These are phyloP conservation scores for Plantago elongata DNA, from an alignment of 257 asterid species.

Conservation along the genomic window DNA sequence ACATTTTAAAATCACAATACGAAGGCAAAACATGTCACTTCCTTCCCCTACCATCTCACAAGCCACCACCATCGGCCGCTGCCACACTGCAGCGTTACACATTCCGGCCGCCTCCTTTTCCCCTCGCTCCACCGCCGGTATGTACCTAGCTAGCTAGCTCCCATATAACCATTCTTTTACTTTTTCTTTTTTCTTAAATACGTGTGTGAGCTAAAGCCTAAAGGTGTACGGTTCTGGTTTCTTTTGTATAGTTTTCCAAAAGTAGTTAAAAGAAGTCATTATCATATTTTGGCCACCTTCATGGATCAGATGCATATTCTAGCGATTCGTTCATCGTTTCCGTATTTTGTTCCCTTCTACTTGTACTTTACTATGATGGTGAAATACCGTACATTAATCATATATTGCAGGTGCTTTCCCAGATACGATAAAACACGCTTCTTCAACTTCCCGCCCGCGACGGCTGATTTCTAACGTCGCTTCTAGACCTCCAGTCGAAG, in stretches of 20 bases:
- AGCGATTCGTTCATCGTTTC: background rate
- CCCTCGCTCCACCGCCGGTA: slow-evolving; percentile 5
- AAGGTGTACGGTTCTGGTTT: too few relatives aligned
- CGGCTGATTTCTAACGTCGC: background rate
- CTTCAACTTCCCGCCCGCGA: background rate
- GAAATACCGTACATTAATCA: background rate
- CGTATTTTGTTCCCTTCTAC: background rate
- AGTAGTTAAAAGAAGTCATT: slow-evolving; percentile 4
- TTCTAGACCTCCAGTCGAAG: background rate
- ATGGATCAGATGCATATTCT: background rate
- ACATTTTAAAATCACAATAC: too few relatives aligned
- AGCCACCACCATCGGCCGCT: background rate
- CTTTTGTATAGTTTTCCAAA: background rate
- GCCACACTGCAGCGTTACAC: background rate
- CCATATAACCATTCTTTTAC: background rate
- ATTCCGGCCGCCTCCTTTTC: background rate
- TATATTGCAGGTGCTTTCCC: slow-evolving; percentile 8
- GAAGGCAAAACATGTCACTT: background rate
- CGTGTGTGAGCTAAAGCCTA: too few relatives aligned
- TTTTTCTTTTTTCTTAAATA: background rate
- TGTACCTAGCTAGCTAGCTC: too few relatives aligned
- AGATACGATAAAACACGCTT: background rate
- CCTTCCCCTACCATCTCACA: background rate
- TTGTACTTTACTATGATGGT: slow-evolving; percentile 1
- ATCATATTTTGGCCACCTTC: background rate